phyloP scores from a whole-genome alignment of 2,329 filamentous ascomycete genomes.

The Didymella glomerata region DNA sequence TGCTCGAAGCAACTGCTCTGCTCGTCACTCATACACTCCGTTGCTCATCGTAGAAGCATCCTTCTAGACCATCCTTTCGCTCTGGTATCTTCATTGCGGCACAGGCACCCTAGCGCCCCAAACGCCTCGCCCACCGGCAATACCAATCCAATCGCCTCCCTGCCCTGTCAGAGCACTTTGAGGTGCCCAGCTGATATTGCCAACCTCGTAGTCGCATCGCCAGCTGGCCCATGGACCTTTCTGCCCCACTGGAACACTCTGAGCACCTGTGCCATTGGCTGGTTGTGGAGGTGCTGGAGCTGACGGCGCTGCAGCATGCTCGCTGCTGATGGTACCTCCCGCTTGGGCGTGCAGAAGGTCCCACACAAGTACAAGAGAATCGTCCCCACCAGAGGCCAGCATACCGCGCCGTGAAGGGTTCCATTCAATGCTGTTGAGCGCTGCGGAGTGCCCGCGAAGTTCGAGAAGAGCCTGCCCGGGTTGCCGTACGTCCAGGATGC shows the following conservation, averaged over 20 bases:
- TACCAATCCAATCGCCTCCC: conserved; percentile 82
- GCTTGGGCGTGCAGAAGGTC: conserved; percentile 79
- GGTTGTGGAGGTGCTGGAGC: conserved; percentile 41
- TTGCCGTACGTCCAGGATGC: conserved; percentile 94
- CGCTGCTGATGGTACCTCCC: conserved; percentile 58
- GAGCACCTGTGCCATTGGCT: conserved; percentile 37
- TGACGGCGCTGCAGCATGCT: conserved; percentile 39
- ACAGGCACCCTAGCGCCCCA: conserved; percentile 72
- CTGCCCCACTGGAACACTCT: conserved; percentile 56
- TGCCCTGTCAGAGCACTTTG: conserved; percentile 72
- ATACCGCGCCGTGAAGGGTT: conserved; percentile 85
- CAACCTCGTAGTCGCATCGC: conserved; percentile 87
- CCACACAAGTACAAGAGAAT: conserved; percentile 92
- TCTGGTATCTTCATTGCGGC: conserved; percentile 19
- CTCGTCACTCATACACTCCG: conserved; percentile 15
- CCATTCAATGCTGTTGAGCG: conserved; percentile 96
- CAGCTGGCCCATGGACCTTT: conserved; percentile 78
- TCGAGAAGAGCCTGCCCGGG: conserved; percentile 95
- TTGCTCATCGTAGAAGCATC: conserved; percentile 4
- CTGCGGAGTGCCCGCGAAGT: conserved; percentile 83
- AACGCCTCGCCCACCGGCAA: conserved; percentile 80
- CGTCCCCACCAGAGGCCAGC: conserved; percentile 89
- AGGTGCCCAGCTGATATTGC: conserved; percentile 85
- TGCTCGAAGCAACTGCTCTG: conserved; percentile 1
- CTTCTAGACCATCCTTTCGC: neutral